Percentiles rank a stretch among this genome's conserved stretches.
phyloP scores from a whole-genome alignment of 164 flowering plant genomes.

The Aristolochia fimbriata region DNA sequence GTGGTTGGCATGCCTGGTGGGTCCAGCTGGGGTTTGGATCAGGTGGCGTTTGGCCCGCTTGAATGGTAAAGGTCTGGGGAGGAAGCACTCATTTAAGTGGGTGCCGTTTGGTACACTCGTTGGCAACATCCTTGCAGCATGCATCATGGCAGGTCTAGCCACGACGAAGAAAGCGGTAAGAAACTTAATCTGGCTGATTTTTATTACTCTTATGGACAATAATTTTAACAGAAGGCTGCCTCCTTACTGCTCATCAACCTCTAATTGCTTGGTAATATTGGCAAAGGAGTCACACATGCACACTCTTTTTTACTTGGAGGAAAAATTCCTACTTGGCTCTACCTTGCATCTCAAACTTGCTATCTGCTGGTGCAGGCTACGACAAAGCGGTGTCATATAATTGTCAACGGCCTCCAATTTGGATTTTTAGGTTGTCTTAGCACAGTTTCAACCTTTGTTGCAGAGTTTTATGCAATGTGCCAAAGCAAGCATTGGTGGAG shows the following conservation, averaged over 20 bases:
- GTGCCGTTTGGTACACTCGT: conserved; percentile 79
- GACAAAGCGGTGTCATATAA: conserved; percentile 35
- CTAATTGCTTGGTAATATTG: not conserved
- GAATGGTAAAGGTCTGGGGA: conserved; percentile 79
- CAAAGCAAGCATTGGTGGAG: conserved; percentile 60
- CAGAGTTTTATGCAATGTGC: conserved; percentile 74
- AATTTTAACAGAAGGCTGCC: not conserved
- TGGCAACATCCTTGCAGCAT: conserved; percentile 77
- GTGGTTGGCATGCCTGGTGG: conserved; percentile 82
- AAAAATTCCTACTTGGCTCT: not conserved
- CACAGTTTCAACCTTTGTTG: conserved; percentile 87
- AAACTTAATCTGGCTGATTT: not conserved
- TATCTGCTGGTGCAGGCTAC: conserved; percentile 38
- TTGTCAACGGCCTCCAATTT: conserved; percentile 58
- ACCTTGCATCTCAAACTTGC: not conserved
- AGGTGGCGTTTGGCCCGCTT: conserved; percentile 80
- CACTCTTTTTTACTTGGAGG: no score
- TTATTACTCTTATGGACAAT: not conserved
- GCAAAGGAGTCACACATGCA: not conserved
- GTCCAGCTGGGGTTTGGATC: conserved; percentile 80
- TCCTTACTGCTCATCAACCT: not conserved
- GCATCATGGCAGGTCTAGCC: conserved; percentile 74
- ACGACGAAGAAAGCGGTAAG: conserved; percentile 57
- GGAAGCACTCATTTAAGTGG: conserved; percentile 46
- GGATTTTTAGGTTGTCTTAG: conserved; percentile 86